Evolutionary conservation across 306 rosid genomes (phyloP).

Genomic region (Prunus kanzakura): DNA sequence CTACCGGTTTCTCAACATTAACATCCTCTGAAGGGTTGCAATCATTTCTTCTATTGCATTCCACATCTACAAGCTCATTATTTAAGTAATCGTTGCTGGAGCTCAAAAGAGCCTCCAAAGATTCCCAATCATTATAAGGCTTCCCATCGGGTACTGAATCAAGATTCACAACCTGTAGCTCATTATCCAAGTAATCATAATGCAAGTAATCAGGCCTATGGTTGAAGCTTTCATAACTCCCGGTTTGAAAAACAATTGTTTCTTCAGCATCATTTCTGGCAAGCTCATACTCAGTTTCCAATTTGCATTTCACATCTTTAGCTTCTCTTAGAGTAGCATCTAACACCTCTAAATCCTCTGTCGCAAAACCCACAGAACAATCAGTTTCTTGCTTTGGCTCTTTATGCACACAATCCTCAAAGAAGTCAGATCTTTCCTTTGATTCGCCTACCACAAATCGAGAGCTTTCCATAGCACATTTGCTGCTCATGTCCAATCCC

Average conservation of each 20-base stretch:
- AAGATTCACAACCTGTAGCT: background rate
- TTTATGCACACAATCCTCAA: background rate
- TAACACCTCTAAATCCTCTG: background rate
- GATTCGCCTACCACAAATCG: background rate
- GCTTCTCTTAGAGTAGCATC: background rate
- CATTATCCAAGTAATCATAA: background rate
- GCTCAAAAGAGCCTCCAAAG: background rate
- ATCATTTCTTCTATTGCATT: conserved; percentile 4
- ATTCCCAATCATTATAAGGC: background rate
- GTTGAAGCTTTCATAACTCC: background rate
- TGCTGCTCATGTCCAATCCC: background rate
- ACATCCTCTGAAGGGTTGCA: conserved; percentile 20
- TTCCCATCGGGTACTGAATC: background rate
- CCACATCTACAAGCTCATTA: conserved; percentile 8
- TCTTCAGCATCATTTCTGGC: background rate
- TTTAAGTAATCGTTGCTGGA: background rate
- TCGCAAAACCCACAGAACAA: background rate
- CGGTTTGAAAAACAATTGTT: background rate
- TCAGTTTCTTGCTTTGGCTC: background rate
- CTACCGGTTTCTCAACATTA: background rate
- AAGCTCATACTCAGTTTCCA: background rate
- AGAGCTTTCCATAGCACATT: background rate
- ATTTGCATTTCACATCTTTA: background rate
- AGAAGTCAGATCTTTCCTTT: background rate
- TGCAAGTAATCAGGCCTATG: background rate